Conservation (phyloP, 2,329 filamentous ascomycete species). For the Zymoseptoria tritici region DNA sequence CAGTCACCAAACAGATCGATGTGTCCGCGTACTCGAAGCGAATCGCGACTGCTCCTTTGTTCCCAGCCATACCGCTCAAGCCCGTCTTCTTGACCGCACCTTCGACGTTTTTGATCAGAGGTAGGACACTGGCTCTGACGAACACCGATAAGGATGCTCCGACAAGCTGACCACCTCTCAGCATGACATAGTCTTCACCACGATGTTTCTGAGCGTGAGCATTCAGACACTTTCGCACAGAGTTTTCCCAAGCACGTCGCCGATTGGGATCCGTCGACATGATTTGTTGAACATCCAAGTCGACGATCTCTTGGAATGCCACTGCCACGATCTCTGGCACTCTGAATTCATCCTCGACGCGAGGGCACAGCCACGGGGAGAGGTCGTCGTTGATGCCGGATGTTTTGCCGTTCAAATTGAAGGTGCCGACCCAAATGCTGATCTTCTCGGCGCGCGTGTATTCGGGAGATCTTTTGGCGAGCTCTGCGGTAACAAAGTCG, state of each 20-base stretch:
- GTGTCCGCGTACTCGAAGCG: constrained; percentile 92
- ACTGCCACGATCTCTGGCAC: constrained; percentile 82
- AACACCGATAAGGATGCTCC: constrained; percentile 90
- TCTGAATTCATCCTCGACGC: constrained; percentile 46
- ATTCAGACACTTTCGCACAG: constrained; percentile 73
- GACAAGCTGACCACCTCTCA: constrained; percentile 88
- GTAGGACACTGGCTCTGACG: constrained; percentile 68
- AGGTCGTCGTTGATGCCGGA: constrained; percentile 72
- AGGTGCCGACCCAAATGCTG: constrained; percentile 78
- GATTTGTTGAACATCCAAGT: constrained; percentile 93
- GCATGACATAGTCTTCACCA: constrained; percentile 74
- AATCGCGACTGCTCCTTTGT: constrained; percentile 95
- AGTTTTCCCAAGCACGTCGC: constrained; percentile 77
- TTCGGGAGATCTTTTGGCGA: constrained; percentile 58
- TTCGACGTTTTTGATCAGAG: constrained; percentile 90
- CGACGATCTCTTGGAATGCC: constrained; percentile 97
- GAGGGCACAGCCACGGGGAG: constrained; percentile 75
- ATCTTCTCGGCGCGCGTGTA: constrained; percentile 70
- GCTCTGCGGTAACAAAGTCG: constrained; percentile 74
- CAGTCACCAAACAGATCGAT: constrained; percentile 89
- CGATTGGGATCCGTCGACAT: constrained; percentile 93
- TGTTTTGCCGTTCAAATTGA: constrained; percentile 88
- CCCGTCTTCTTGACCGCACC: constrained; percentile 92
- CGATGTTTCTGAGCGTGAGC: constrained; percentile 55
- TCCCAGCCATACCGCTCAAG: constrained; percentile 93